Base-by-base conservation (phyloP, 108 stramenopile species). In the Stephanodiscus minutulus region DNA sequence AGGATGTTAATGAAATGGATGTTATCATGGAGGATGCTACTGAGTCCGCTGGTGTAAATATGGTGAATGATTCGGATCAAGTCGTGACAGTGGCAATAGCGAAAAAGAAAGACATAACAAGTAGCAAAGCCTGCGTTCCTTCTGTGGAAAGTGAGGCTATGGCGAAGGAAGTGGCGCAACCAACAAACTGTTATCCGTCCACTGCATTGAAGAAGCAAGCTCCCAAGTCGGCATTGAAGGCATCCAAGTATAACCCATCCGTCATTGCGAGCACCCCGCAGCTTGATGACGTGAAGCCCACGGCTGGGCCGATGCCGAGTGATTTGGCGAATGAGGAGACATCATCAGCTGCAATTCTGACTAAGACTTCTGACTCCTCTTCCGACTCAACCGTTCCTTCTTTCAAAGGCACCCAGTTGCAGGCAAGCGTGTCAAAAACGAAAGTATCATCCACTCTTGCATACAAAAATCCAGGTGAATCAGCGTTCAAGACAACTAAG, bases 151-250 rank as follows among this genome's bases (percentile, higher is more conserved):
- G 15, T 4, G 55, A 64, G n/a, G 28, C 29, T 50, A 55, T 31
- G 60, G 35, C 33, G 61, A 52, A 49, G 44, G 29, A 25, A 46
- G 29, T 43, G 56, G 20, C 60, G 17, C 65, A 59, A 24, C 48
- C 47, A 64, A 24, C 49, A 37, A 49, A 28, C 27, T 18, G 15
- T 49, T 10, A 59, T 22, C 63, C 52, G n/a, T 12, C 62, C 20
- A 52, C 44, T n/a, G 33, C 27, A 29, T 49, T 41, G 47, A 68
- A 74, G 49, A 66, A 61, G 33, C 68, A 68, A 31, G 46, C 67
- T 27, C 73, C 72, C 8, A 73, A 62, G 43, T 68, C 66, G 5
- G 77, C 73, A 56, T 57, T 74, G 44, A 74, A 79, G 31, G 64
- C 77, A 53, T 68, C 73, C 12, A 79, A 73, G 57, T 76, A 76